These are phyloP conservation scores for Solanum chacoense DNA, from an alignment of 305 asterid genomes.

Conservation along the genomic window DNA sequence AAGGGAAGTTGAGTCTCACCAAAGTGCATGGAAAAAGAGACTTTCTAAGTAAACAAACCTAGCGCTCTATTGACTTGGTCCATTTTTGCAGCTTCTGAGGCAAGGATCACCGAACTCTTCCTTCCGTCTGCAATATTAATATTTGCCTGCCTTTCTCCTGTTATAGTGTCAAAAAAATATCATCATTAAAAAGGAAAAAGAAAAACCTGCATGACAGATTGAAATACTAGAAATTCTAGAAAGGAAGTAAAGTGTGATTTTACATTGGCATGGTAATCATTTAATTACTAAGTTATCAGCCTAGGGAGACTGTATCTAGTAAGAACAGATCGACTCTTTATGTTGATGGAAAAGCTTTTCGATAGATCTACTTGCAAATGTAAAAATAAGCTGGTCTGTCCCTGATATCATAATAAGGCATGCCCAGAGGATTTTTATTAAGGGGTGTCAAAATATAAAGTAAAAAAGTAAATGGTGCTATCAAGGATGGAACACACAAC, in stretches of 20 bases:
- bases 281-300: neutral
- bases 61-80: conserved; percentile 87
- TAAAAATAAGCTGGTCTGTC: neutral
- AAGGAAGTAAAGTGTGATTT: neutral
- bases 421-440: neutral
- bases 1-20: neutral
- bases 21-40: neutral
- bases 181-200: neutral
- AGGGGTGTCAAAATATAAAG: neutral
- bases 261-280: neutral
- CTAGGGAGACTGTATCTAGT: neutral
- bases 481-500: neutral
- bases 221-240: neutral
- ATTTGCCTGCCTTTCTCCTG: conserved; percentile 91
- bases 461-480: neutral
- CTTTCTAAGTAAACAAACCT: conserved; percentile 32
- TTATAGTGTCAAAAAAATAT: neutral
- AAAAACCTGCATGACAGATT: neutral
- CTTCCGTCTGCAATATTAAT: conserved; percentile 78
- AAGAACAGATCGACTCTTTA: neutral
- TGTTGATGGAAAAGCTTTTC: neutral
- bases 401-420: neutral
- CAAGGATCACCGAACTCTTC: conserved; percentile 73
- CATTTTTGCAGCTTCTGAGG: conserved; percentile 78
- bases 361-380: neutral